Base-by-base conservation (phyloP, 1,284 basidiomycete species). In the Dichomitus squalens region DNA sequence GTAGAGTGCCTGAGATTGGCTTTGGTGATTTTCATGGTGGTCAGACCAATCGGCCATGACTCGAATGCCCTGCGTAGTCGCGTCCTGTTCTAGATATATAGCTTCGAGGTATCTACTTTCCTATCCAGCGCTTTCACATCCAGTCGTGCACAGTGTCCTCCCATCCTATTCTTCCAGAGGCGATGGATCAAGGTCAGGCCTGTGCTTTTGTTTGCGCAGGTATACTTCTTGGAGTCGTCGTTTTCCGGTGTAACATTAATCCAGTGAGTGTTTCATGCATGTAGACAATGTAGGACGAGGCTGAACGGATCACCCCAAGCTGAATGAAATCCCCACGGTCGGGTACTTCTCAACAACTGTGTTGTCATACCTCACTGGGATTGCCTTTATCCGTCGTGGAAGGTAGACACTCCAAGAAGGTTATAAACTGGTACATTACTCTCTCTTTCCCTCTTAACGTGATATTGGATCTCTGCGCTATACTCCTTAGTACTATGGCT, bases 301-400 rank as follows among this genome's bases (percentile, higher is more conserved):
- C 40, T 41, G 40, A 41, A 16, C n/a, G 23, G n/a, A n/a, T n/a
- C 21, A 16, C 40, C 23, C 21, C n/a, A 18, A 52, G 57, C 48
- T 61, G 11, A 23, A 44, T 14, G 9, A 23, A n/a, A 70, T 72
- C 8, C 71, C 71, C 3, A 68, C 68, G 7, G 40, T 72, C 14
- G 69, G 68, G 3, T 44, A 36, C 3, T 48, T 60, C 20, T 64
- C 61, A 2, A 58, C 59, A 1, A 53, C 65, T 5, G 25, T 70
- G 14, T 47, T 62, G 12, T 69, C 67, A 4, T 70, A 68, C 33
- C 29, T 70, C 14, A 62, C 60, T 1, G 61, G 61, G 4, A 53
- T 60, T 7, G 29, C 40, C 7, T 59, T 56, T 21, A 34, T 53
- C 25, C 44, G 35, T 2, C 21, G 68, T 49, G 67, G 40, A 61